Base-by-base conservation (phyloP, 805 yeast genomes). In the Wickerhamomyces alni region DNA sequence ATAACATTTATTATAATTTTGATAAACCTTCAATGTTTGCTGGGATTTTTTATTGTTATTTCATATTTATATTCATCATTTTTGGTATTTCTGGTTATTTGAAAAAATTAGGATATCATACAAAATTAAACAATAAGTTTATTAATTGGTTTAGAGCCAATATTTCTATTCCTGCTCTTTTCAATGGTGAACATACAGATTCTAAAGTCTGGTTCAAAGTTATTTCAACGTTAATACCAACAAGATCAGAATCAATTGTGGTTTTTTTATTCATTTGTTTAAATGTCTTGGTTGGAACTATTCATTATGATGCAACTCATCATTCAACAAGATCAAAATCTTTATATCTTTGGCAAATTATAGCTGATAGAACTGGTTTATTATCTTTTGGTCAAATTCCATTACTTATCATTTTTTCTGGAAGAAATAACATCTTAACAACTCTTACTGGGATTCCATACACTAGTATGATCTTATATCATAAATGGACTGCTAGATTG, bases 381-480 rank as follows among this genome's bases (percentile, higher is more conserved):
- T 30, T 54, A 2, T 41, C 57, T 8, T 59, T 65, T 48, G 64
- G 63, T 2, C 52, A 58, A 24, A 38, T 80, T 38, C 91, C 93
- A 1, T 48, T 72, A 9, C 51, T 78, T 28, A 66, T 78, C 21
- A 57, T 83, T 28, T 77, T 84, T 53, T 81, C 86, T 8, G 84
- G 87, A 12, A 65, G 94, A 48, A 85, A 82, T 59, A 85, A 81
- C 56, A 64, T 85, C 25, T 55, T 84, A 44, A 73, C 71, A 42
- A 63, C 61, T 50, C 39, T 80, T 8, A 75, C 91, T 0, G 85
- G 87, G 8, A 69, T 87, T 68, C 66, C 77, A 4, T 80, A 74
- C 48, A 63, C 80, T 5, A 68, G 82, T 2, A 80, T 84, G 60
- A 70, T 81, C 44, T 61, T 70, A 28, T 74, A 74, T 53, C 96